Conservation (phyloP, 1,139 yeast species). For the Hyphopichia wangnamkhiaoensis region DNA sequence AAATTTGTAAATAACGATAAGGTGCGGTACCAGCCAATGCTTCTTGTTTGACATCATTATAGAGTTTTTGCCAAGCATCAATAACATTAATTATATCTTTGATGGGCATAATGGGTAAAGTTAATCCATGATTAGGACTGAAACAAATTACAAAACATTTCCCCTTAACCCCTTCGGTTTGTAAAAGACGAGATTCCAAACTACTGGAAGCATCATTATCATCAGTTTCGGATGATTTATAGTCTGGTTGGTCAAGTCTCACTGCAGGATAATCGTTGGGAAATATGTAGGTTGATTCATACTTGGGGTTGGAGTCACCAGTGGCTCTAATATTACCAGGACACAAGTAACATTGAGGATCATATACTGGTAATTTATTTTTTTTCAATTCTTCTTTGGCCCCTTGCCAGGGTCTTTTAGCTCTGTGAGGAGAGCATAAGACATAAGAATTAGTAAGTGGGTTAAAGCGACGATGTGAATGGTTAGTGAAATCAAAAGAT, state of each 20-base stretch:
- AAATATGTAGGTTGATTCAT: conserved; percentile 59
- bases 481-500: conserved; percentile 51
- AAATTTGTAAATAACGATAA: conserved; percentile 65
- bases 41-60: conserved; percentile 38
- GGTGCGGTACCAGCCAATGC: conserved; percentile 45
- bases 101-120: conserved; percentile 62
- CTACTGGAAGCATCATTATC: conserved; percentile 15
- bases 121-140: conserved; percentile 68
- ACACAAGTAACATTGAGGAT: conserved; percentile 69
- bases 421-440: conserved; percentile 74
- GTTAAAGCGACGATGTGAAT: conserved; percentile 69
- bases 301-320: conserved; percentile 63
- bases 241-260: conserved; percentile 55
- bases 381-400: conserved; percentile 57
- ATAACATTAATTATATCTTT: conserved; percentile 50
- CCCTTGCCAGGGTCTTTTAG: conserved; percentile 83
- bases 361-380: conserved; percentile 53
- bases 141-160: conserved; percentile 74
- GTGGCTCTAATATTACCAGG: conserved; percentile 72
- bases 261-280: conserved; percentile 76
- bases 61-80: conserved; percentile 60
- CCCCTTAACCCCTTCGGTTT: conserved; percentile 64
- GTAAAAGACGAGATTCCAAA: conserved; percentile 47
- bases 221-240: conserved; percentile 11
- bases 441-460: conserved; percentile 66